Evolutionary conservation across 345 rosid species (phyloP), one percentile per base, ranked within the genome.

Genomic region (Noccaea bulbosa): DNA sequence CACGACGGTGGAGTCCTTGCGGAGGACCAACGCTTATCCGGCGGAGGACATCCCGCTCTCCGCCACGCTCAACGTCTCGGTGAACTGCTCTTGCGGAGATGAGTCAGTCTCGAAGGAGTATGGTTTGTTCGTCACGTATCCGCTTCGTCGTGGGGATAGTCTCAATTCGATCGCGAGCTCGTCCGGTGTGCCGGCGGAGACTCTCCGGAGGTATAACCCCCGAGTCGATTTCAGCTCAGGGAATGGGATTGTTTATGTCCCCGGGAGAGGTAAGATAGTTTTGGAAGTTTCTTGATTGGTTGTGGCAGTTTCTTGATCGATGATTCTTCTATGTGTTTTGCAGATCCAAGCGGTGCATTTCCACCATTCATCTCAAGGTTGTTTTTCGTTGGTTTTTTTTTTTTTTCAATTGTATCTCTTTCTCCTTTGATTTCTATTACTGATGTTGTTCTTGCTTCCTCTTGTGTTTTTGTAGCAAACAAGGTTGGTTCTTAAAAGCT

Each of bases 21-120:
- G 8, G 75, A 11, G 8, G 11, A 64, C 62, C 32, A 91, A 91
- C 45, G 0, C 2, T 15, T 85, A 77, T 65, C 54, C 62, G 7
- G 43, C 62, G 7, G 39, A 0, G 5, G 72, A 39, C 3, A 87
- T 91, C 30, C 97, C 91, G 7, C 73, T 20, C 11, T 1, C 41
- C 11, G 81, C 78, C 9, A 55, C 32, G 51, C 66, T 91, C 12
- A 76, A 82, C 11, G 97, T 91, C 11, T 78, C 76, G 4, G 96
- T 91, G 52, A 91, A 84, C 44, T 91, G 96, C 54, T 88, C 93
- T 22, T 88, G 97, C 56, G 97, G 95, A 20, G 45, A 84, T 33
- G 70, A 74, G 24, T 7, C 9, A 0, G 77, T 88, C 41, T 85
- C 91, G 0, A 78, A 77, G 69, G 80, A 78, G 0, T 88, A 82